Base-by-base conservation (phyloP, 2,329 filamentous ascomycete genomes). In the Daldinia sp. region DNA sequence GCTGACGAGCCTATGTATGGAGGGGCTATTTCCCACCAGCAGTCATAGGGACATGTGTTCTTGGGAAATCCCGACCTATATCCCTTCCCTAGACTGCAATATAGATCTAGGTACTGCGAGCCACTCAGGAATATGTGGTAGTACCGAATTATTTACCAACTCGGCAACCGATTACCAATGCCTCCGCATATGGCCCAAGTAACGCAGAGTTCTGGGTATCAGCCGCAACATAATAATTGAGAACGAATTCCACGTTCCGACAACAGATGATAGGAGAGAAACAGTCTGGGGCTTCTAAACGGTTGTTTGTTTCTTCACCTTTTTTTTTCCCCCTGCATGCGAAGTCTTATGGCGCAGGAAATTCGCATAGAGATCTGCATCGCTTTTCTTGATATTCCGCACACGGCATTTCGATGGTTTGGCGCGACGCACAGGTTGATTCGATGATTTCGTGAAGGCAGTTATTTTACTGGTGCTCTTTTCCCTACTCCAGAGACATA, bases 21-120 rank as follows among this genome's bases (percentile, higher is more conserved):
- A 34, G 69, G 68, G 21, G 49, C 68, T 34, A 61, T 62, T 61
- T 60, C 70, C 47, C 71, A 70, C 45, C 70, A 70, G 29, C 69
- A 68, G 61, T 64, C 62, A 41, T 73, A 73, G 70, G 66, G 57
- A 61, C 17, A 39, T 41, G 49, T 34, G 39, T 58, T 61, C 30
- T 57, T 34, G 48, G 57, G 57, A 64, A 65, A 25, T 27, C 52
- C 11, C 19, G 11, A 17, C 41, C 45, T 9, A 29, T 9, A 39
- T 13, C 17, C 10, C 29, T 15, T 7, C n/a, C 3, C n/a, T 15
- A 15, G 15, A 39, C 19, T 30, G 3, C 23, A 19, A 29, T n/a
- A 13, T 30, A 10, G 11, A 6, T n/a, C 25, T 30, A 10, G 11
- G 3, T 23, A 43, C 15, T 13, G 13, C 11, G 37, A 13, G 23